Evolutionary conservation across 306 rosid genomes (phyloP), one percentile per base, ranked within the genome.

Genomic region (Arachis hypogaea): DNA sequence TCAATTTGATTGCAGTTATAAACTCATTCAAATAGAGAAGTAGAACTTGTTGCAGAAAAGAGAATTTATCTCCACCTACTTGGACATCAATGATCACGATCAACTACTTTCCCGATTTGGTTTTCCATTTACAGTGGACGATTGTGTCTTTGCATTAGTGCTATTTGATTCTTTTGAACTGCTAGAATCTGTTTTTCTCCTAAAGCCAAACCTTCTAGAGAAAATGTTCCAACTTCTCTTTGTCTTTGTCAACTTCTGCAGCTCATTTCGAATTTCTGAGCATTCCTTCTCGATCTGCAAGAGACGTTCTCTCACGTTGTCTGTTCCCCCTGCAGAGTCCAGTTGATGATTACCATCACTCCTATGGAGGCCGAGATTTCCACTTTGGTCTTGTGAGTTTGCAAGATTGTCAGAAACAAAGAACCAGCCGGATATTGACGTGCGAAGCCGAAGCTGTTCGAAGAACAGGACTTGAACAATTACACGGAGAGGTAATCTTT

Each of bases 381-480:
- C 89, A 14, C 68, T 81, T 16, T 46, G 82, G 69, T 81, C 81
- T 52, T 78, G 88, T n/a, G 88, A 76, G 82, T 65, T 89, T 36
- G 78, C 96, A 4, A 88, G 83, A 68, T 83, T 87, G 70, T 86
- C 96, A 47, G 92, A 89, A 69, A 92, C 98, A 81, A 88, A 92
- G 78, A 93, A 88, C 96, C 95, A 93, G 3, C 95, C 87, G 1
- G 96, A 90, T 75, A 93, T 88, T 16, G 98, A 93, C 57, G 98
- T 90, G 1, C 97, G 89, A 49, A 93, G 98, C 47, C 91, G 82
- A 77, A 93, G 96, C 78, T 93, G 97, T 77, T 93, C 97, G 6
- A 93, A 90, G 78, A 90, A 93, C 28, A 93, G 82, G 63, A 93
- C 95, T 85, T 90, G 98, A 41, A 88, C 95, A 42, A 93, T 78